A percentile compares a stretch with the other conserved stretches of the same genome.
phyloP scores from a whole-genome alignment of 768 basidiomycete genomes.

The Agrocybe pediades region DNA sequence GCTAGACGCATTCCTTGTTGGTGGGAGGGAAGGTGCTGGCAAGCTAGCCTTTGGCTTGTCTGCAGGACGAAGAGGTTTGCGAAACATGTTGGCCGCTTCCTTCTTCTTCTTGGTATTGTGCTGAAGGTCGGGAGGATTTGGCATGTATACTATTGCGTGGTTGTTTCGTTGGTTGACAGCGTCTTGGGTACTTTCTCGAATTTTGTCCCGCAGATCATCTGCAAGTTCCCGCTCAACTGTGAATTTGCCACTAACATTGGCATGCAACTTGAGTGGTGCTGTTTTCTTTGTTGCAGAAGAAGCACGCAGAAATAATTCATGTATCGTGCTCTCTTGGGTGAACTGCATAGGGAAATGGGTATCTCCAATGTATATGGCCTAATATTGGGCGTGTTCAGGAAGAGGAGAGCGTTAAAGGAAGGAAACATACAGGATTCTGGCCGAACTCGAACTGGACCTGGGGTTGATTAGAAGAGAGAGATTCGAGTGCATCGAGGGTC shows the following conservation, averaged over 20 bases:
- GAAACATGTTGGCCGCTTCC: constrained; percentile 37
- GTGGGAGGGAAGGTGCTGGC: not conserved
- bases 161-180: constrained; percentile 43
- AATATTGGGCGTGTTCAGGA: constrained; percentile 4
- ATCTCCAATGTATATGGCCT: constrained; percentile 72
- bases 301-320: constrained; percentile 75
- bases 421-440: constrained; percentile 51
- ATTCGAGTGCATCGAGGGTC: constrained; percentile 67
- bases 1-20: constrained; percentile 12
- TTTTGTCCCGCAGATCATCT: constrained; percentile 41
- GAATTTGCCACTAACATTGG: constrained; percentile 75
- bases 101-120: constrained; percentile 32
- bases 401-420: not conserved
- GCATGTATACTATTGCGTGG: constrained; percentile 51
- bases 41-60: constrained; percentile 21
- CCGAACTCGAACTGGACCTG: constrained; percentile 65
- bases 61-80: constrained; percentile 36
- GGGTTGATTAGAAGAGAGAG: constrained; percentile 42
- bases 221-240: constrained; percentile 64
- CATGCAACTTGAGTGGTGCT: constrained; percentile 71
- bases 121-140: constrained; percentile 44
- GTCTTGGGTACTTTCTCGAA: constrained; percentile 47
- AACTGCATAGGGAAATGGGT: constrained; percentile 62
- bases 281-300: constrained; percentile 58
- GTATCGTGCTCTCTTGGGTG: constrained; percentile 53